Evolutionary conservation across 2,329 filamentous ascomycete genomes (phyloP), one percentile per base, ranked within the genome.

Genomic region (Lecanicillium sp.): DNA sequence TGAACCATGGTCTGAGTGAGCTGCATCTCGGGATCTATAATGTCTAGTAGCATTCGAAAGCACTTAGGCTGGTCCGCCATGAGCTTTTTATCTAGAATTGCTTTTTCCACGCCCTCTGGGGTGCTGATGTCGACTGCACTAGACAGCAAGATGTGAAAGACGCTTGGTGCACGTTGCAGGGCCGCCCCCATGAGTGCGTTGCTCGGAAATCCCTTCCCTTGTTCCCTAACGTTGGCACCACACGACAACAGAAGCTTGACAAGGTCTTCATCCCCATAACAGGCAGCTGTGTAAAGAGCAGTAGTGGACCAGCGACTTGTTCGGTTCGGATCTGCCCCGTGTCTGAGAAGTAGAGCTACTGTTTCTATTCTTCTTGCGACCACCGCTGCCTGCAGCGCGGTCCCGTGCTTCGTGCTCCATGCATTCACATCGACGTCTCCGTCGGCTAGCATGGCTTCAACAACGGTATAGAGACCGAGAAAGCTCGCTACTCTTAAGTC

Each of bases 401-500:
- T 19, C 3, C 33, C 33, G 3, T 2, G 4, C 1, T 36, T 9
- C 4, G 33, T 17, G 9, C 33, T 36, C 15, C 15, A 20, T 20
- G 33, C 33, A 19, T 36, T 36, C 15, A 36, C 3, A 17, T 36
- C 15, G 1, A 20, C 1, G 8, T 10, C 17, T 9, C 20, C 15
- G 11, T 17, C 9, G 6, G 10, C 33, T 17, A 36, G 33, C 17
- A 36, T 36, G 17, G 17, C n/a, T 19, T 36, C n/a, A 5, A 36
- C 33, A 36, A 36, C 20, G 11, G 10, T 15, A 11, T 15, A 15
- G 4, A 55, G 45, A 29, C 49, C 41, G 45, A 51, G n/a, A 49
- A 35, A 45, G 39, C 49, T 49, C 14, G 51, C 51, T 9, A 53
- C 5, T 14, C 20, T 17, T 9, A 55, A 29, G 36, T 52, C 49